Base-by-base conservation (phyloP, 2,329 filamentous ascomycete genomes). In the Stylonectria norvegica region DNA sequence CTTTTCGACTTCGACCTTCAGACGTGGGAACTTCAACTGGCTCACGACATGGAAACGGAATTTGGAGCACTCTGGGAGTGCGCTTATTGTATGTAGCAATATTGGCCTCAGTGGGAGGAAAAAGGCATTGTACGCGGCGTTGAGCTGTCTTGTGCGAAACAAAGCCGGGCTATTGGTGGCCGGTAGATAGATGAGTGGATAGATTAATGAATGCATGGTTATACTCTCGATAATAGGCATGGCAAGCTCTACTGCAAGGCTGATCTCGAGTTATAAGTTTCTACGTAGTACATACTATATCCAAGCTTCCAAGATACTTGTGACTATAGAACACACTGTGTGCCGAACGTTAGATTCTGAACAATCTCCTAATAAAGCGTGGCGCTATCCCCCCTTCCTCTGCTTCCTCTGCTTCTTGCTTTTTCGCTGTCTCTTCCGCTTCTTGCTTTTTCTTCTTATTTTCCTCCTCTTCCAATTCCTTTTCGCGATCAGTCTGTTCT, bases 371-470 rank as follows among this genome's bases (percentile, higher is more conserved):
- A n/a, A n/a, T n/a, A n/a, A n/a, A n/a, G n/a, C n/a, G n/a, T n/a
- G n/a, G 54, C 47, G 53, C 48, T 46, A 50, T 45, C 43, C 39
- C 40, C 40, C 52, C 40, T 36, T 30, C 37, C 35, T 43, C 37
- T 30, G 36, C 42, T 34, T 44, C 32, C 18, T 17, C 34, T 27
- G 5, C 14, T n/a, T n/a, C n/a, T n/a, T n/a, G n/a, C n/a, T n/a
- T n/a, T n/a, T n/a, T n/a, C n/a, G 15, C 19, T n/a, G 17, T 27
- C 33, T 12, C 35, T 32, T 25, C 25, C 14, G 25, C 11, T 23
- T 20, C 34, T 15, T 36, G 35, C 30, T 34, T 42, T 38, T 29
- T 38, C 30, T 33, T 37, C 25, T 33, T 32, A 30, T 42, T 18
- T 31, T 23, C 23, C 19, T 28, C 40, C 30, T 22, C 31, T 22